Evolutionary conservation across 352 stramenopile species (phyloP).

Genomic region (Globisporangium middletonii): DNA sequence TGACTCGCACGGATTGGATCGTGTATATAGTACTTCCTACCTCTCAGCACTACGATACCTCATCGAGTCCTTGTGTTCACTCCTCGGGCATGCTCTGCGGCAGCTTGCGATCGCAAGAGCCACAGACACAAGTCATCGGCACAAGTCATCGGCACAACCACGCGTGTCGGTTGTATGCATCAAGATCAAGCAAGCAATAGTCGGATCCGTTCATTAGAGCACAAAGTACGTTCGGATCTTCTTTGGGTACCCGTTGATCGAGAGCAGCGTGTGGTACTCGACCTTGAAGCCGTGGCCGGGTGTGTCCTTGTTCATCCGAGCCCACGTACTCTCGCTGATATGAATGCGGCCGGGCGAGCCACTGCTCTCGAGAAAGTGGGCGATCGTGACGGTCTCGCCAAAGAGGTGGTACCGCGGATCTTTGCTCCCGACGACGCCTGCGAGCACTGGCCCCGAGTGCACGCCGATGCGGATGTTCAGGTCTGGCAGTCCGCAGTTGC

Average conservation of each 20-base stretch:
- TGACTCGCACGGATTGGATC: not conserved
- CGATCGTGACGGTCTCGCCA: constrained; percentile 80
- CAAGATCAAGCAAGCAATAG: too few relatives aligned
- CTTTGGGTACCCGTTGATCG: constrained; percentile 61
- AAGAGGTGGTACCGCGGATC: constrained; percentile 85
- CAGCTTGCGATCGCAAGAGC: too few relatives aligned
- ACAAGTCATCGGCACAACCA: too few relatives aligned
- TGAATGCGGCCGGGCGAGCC: constrained; percentile 73
- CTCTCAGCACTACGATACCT: too few relatives aligned
- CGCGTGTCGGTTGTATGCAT: too few relatives aligned
- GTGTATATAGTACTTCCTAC: too few relatives aligned
- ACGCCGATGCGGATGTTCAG: constrained; percentile 86
- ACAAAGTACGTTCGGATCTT: constrained; percentile 81
- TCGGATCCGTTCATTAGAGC: constrained; percentile 18
- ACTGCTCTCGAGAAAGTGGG: constrained; percentile 75
- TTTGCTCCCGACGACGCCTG: constrained; percentile 78
- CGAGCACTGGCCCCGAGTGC: constrained; percentile 75
- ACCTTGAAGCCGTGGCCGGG: constrained; percentile 75
- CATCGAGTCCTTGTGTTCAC: too few relatives aligned
- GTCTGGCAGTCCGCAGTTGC: constrained; percentile 70
- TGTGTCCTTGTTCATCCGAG: constrained; percentile 78
- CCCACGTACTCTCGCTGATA: constrained; percentile 77
- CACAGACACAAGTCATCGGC: too few relatives aligned
- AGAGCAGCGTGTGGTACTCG: constrained; percentile 80
- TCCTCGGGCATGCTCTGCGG: too few relatives aligned